Conservation (phyloP, 768 basidiomycete species). For the Termitomyces eurrhizus region DNA sequence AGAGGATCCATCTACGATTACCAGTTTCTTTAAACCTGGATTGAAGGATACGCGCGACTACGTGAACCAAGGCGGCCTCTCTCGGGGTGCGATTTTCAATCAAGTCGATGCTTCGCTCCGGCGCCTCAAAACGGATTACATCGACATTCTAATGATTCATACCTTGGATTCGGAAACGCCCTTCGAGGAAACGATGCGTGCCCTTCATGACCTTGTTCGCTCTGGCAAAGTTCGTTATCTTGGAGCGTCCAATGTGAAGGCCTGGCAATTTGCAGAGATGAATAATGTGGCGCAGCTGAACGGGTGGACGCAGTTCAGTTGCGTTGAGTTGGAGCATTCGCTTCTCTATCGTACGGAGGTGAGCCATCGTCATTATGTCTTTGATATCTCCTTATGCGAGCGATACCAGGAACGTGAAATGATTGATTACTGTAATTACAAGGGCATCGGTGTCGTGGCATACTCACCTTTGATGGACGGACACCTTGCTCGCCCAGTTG, state of each 20-base stretch:
- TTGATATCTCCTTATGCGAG: neutral
- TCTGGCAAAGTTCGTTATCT: conserved; percentile 43
- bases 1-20: neutral
- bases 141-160: conserved; percentile 38
- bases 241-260: conserved; percentile 40
- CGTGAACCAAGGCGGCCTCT: conserved; percentile 15
- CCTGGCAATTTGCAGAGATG: conserved; percentile 42
- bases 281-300: conserved; percentile 38
- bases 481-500: conserved; percentile 31
- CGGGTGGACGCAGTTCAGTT: conserved; percentile 49
- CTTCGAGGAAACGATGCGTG: conserved; percentile 40
- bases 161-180: conserved; percentile 31
- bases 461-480: conserved; percentile 41
- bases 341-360: conserved; percentile 51
- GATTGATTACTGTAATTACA: conserved; percentile 39
- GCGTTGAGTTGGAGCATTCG: conserved; percentile 52
- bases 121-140: conserved; percentile 25
- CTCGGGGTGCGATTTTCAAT: conserved; percentile 27
- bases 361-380: neutral
- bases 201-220: conserved; percentile 40
- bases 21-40: neutral
- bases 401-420: conserved; percentile 38
- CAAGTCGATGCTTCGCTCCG: conserved; percentile 25
- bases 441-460: conserved; percentile 50
- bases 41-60: conserved; percentile 13